A percentile compares a stretch with the other conserved stretches of the same genome.
Evolutionary conservation across 2,329 filamentous ascomycete species (phyloP).

Genomic region (Chaetomiaceae sp.): DNA sequence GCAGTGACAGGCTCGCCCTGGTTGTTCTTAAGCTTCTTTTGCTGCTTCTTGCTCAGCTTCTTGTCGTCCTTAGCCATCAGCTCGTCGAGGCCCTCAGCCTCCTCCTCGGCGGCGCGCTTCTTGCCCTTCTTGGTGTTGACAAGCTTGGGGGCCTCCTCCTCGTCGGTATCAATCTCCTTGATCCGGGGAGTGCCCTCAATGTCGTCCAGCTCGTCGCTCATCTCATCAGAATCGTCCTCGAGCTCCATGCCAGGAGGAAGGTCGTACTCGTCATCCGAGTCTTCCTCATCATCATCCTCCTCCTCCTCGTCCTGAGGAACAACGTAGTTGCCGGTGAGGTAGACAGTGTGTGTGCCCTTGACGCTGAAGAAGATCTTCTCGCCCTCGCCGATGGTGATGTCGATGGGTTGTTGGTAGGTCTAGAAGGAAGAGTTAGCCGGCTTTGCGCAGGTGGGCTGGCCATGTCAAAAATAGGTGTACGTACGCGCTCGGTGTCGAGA

Average conservation of each 20-base stretch:
- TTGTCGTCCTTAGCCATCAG: conserved; percentile 76
- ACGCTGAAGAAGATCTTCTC: conserved; percentile 93
- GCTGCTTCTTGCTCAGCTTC: conserved; percentile 91
- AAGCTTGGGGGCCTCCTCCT: conserved; percentile 66
- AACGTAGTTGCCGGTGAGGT: conserved; percentile 94
- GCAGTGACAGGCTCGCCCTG: conserved; percentile 75
- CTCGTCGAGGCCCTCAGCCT: conserved; percentile 67
- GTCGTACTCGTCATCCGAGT: conserved; percentile 72
- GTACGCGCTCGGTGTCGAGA: conserved; percentile 85
- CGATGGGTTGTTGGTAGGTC: conserved; percentile 92
- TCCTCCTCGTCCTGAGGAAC: conserved; percentile 63
- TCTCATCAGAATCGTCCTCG: conserved; percentile 59
- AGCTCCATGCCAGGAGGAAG: conserved; percentile 73
- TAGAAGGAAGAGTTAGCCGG: conserved; percentile 38
- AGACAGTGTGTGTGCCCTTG: conserved; percentile 82
- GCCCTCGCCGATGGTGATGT: conserved; percentile 83
- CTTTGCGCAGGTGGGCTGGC: not conserved
- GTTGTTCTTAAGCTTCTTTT: conserved; percentile 99
- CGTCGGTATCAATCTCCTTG: conserved; percentile 75
- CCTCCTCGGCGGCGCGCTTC: conserved; percentile 82
- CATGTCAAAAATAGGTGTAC: conserved; percentile 22
- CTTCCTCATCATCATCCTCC: conserved; percentile 59
- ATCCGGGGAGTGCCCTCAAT: conserved; percentile 70
- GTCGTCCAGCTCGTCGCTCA: conserved; percentile 73
- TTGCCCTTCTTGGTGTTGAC: conserved; percentile 62